phyloP scores from a whole-genome alignment of 345 rosid species.

The Citropsis articulata region DNA sequence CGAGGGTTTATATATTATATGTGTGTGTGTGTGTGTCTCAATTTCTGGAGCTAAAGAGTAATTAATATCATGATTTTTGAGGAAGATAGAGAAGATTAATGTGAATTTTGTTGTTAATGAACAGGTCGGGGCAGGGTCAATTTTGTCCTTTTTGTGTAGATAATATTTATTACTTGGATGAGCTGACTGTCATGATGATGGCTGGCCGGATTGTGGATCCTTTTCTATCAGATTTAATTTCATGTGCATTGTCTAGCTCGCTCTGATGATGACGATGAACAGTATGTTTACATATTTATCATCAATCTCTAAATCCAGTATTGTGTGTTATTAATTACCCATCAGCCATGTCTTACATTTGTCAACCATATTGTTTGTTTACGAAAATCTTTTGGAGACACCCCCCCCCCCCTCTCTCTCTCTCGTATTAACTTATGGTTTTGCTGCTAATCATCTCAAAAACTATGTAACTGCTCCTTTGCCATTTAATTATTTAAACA shows the following conservation, averaged over 20 bases:
- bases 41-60: background rate
- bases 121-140: background rate
- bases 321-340: background rate
- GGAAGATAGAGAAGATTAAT: background rate
- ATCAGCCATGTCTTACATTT: background rate
- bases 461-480: background rate
- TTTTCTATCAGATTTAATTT: background rate
- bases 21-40: too few species aligned
- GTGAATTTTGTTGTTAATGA: background rate
- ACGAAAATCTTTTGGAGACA: background rate
- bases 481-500: background rate
- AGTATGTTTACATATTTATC: background rate
- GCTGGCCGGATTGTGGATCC: background rate
- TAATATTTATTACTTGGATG: background rate
- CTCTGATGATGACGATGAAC: background rate
- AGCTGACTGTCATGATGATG: background rate
- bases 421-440: background rate
- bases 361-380: background rate
- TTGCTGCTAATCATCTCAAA: background rate
- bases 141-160: background rate
- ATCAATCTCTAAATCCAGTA: conserved; percentile 4
- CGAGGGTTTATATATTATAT: background rate
- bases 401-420: background rate
- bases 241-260: background rate
- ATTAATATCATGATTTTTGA: background rate